A percentile compares a stretch with the other conserved stretches of the same genome.
Conservation (phyloP, 1,139 yeast species). For the Debaryomyces sp. region DNA sequence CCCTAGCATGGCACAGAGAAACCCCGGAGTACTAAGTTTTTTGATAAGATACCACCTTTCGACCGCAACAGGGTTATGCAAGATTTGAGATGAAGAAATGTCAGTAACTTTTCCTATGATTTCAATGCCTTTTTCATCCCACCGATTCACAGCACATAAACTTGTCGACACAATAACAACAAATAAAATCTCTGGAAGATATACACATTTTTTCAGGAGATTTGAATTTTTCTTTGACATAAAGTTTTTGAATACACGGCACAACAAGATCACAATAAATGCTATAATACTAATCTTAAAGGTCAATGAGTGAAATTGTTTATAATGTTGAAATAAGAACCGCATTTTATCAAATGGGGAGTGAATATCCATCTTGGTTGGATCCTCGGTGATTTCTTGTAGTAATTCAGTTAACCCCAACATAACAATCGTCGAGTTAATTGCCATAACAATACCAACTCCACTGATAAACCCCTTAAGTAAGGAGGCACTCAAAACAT, state of each 20-base stretch:
- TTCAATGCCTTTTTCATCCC: slow-evolving; percentile 62
- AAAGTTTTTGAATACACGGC: slow-evolving; percentile 46
- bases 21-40: slow-evolving; percentile 56
- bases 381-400: slow-evolving; percentile 35
- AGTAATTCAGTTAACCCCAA: slow-evolving; percentile 59
- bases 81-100: slow-evolving; percentile 20
- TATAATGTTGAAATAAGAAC: slow-evolving; percentile 49
- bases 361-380: slow-evolving; percentile 58
- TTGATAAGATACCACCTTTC: slow-evolving; percentile 37
- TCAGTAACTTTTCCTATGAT: slow-evolving; percentile 68
- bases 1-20: slow-evolving; percentile 84
- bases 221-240: slow-evolving; percentile 19
- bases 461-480: slow-evolving; percentile 90
- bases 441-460: slow-evolving; percentile 88
- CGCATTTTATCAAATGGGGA: slow-evolving; percentile 73
- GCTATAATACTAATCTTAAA: slow-evolving; percentile 53
- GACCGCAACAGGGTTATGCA: slow-evolving; percentile 39
- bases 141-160: slow-evolving; percentile 54
- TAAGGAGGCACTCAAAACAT: slow-evolving; percentile 79
- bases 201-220: slow-evolving; percentile 37
- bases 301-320: slow-evolving; percentile 54
- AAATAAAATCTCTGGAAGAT: slow-evolving; percentile 81
- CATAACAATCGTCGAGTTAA: slow-evolving; percentile 74
- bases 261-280: slow-evolving; percentile 43
- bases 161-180: slow-evolving; percentile 68